Base-by-base conservation (phyloP, 2,329 filamentous ascomycete genomes). In the Trichoderma oligosporum region DNA sequence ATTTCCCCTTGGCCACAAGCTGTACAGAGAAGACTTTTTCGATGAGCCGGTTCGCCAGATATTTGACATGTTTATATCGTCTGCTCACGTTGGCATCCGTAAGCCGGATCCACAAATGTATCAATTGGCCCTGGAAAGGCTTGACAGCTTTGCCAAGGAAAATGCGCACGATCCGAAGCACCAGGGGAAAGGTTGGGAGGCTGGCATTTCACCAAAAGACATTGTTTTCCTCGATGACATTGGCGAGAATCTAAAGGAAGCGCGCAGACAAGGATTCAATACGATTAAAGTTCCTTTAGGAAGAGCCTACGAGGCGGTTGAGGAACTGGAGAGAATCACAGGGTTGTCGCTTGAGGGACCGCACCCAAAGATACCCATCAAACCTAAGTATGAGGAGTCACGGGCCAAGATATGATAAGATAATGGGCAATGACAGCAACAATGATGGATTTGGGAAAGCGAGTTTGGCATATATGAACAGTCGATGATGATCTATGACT, bases 151-250 rank as follows among this genome's bases (percentile, higher is more conserved):
- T 62, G 83, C 85, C 1, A 78, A 74, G 66, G 71, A 76, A 22
- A 83, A 83, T 46, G 74, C 75, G 2, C 56, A 63, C 3, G 72
- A 73, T 14, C 56, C 66, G 2, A 70, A 74, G 61, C 77, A 74
- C 0, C 64, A 62, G 61, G 64, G 61, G 7, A 62, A 72, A 33
- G 78, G 78, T 4, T 81, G 80, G 76, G 71, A 70, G 14, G 72
- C 52, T 4, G 76, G 79, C 0, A 76, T 95, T 7, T 71, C 74
- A 56, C 74, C 87, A 0, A 75, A 75, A 0, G 90, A 97, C 56
- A 77, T 97, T 42, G 73, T 96, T 4, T 99, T 99, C 69, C 73
- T 97, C 48, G 94, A 97, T 70, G 92, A 97, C 66, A 96, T 99
- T 70, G 94, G 94, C 1, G 86, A 92, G 72, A 99, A 99, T 70